Conservation (phyloP, 805 yeast genomes). For the Barnettozyma vustinii region DNA sequence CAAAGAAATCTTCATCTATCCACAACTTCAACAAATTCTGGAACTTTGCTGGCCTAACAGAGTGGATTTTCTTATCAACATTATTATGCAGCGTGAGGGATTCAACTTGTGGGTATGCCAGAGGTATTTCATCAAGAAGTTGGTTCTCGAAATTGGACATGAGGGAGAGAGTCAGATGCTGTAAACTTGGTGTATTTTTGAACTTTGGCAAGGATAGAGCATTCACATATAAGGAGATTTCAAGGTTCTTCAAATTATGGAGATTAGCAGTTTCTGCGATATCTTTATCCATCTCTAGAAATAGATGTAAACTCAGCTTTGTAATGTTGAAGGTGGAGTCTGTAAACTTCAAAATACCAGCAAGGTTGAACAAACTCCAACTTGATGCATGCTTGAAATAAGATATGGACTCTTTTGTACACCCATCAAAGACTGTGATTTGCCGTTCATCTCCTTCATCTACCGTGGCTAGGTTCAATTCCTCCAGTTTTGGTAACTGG, state of each 20-base stretch:
- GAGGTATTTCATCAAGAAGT: background rate
- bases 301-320: background rate
- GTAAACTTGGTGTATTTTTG: background rate
- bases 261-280: background rate
- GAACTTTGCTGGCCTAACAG: background rate
- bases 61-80: background rate
- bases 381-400: background rate
- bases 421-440: background rate
- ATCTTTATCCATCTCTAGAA: background rate
- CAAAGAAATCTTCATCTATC: background rate
- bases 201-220: background rate
- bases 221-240: background rate
- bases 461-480: too few species aligned
- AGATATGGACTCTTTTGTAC: background rate
- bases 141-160: background rate
- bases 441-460: background rate
- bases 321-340: background rate
- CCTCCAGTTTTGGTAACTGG: too few species aligned
- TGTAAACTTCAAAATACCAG: background rate
- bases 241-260: background rate
- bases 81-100: background rate
- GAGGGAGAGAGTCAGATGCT: background rate
- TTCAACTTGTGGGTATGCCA: background rate
- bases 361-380: background rate
- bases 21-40: background rate